Evolutionary conservation across 2,329 filamentous ascomycete genomes (phyloP).

Genomic region (Fusarium sp.): DNA sequence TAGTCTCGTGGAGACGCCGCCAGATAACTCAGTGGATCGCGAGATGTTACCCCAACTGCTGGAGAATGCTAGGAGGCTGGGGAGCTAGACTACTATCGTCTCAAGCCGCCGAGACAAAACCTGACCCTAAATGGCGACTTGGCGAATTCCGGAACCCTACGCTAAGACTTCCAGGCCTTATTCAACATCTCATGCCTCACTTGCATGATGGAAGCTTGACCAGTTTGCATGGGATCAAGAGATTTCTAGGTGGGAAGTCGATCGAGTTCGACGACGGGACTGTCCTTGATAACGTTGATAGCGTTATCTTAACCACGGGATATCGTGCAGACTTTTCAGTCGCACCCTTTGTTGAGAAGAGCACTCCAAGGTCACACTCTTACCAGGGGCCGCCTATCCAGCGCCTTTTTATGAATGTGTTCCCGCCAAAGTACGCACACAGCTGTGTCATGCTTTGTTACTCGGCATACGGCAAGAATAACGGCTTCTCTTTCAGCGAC

Average conservation of each 20-base stretch:
- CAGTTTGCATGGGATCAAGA: slow-evolving; percentile 17
- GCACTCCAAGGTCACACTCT: background rate
- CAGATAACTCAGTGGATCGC: slow-evolving; percentile 26
- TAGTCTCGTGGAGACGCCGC: slow-evolving; percentile 29
- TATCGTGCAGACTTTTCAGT: slow-evolving; percentile 23
- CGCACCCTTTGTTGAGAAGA: slow-evolving; percentile 20
- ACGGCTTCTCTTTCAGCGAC: slow-evolving; percentile 34
- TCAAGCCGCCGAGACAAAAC: slow-evolving; percentile 2
- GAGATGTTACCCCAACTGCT: background rate
- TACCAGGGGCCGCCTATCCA: slow-evolving; percentile 18
- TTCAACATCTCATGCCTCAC: slow-evolving; percentile 22
- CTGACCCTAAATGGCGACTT: slow-evolving; percentile 21
- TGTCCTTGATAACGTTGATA: slow-evolving; percentile 13
- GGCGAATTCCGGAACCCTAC: slow-evolving; percentile 11
- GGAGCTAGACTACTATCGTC: slow-evolving; percentile 6
- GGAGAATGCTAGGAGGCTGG: slow-evolving; percentile 5
- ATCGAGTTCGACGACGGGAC: slow-evolving; percentile 36
- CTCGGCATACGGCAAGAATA: slow-evolving; percentile 30
- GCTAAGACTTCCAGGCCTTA: slow-evolving; percentile 14
- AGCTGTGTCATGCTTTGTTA: slow-evolving; percentile 31
- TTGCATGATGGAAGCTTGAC: slow-evolving; percentile 18
- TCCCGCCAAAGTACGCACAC: slow-evolving; percentile 22
- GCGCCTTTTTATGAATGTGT: slow-evolving; percentile 27
- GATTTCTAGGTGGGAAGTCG: slow-evolving; percentile 14
- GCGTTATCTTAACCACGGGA: slow-evolving; percentile 23